phyloP scores from a whole-genome alignment of 106 monocot species.

The Iris macrosiphon region DNA sequence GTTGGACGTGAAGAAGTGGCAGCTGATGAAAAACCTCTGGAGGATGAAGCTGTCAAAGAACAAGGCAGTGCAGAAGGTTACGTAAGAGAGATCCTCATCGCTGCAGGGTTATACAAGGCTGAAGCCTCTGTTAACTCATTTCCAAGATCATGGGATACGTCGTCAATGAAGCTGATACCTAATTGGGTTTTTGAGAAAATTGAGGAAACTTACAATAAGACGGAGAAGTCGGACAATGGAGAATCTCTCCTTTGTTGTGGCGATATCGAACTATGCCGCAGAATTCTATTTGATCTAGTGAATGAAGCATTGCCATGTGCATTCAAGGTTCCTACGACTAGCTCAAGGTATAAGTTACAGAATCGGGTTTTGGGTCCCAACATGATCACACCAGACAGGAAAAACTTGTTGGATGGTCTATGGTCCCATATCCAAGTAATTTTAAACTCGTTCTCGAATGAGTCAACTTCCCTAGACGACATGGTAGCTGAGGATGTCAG shows the following conservation, averaged over 20 bases:
- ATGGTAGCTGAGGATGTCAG: slow-evolving; percentile 36
- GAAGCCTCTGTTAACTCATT: slow-evolving; percentile 16
- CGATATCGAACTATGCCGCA: slow-evolving; percentile 14
- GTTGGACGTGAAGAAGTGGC: slow-evolving; percentile 10
- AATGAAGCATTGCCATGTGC: slow-evolving; percentile 48
- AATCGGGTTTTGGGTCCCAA: slow-evolving; percentile 12
- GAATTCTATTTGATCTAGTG: slow-evolving; percentile 56
- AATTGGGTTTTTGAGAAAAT: slow-evolving; percentile 57
- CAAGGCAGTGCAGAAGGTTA: slow-evolving; percentile 35
- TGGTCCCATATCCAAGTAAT: slow-evolving; percentile 27
- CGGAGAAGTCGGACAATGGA: neutral
- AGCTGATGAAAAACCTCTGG: slow-evolving; percentile 5
- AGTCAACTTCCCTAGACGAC: slow-evolving; percentile 24
- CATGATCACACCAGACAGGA: slow-evolving; percentile 13
- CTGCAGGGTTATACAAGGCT: slow-evolving; percentile 25
- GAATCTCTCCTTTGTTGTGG: too few relatives aligned
- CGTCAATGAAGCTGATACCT: slow-evolving; percentile 28
- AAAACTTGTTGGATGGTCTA: slow-evolving; percentile 34
- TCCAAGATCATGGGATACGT: slow-evolving; percentile 29
- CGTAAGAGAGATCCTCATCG: slow-evolving; percentile 44
- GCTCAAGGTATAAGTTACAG: slow-evolving; percentile 13
- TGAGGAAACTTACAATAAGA: slow-evolving; percentile 29
- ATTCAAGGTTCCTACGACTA: neutral
- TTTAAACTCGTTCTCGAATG: neutral
- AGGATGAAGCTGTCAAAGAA: slow-evolving; percentile 9